phyloP scores from a whole-genome alignment of 164 flowering plant genomes.

The Platanus orientalis region DNA sequence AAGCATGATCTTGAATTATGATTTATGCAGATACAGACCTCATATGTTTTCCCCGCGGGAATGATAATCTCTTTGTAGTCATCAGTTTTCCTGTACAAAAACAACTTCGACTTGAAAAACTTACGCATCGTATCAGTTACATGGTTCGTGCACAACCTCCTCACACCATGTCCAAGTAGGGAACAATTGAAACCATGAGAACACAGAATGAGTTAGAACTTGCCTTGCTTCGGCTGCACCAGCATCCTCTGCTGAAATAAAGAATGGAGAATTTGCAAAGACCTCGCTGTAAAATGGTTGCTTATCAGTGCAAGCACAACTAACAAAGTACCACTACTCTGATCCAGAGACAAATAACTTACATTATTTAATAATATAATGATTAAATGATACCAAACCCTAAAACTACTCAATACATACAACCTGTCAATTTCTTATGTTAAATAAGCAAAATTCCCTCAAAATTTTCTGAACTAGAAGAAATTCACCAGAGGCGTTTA shows the following conservation, averaged over 20 bases:
- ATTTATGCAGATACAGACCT: constrained; percentile 68
- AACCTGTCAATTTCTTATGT: too few species aligned
- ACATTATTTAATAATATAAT: too few species aligned
- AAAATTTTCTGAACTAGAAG: too few species aligned
- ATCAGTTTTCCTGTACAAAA: constrained; percentile 49
- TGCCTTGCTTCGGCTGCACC: constrained; percentile 59
- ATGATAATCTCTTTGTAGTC: constrained; percentile 70
- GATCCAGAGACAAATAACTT: too few species aligned
- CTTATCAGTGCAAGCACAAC: neutral
- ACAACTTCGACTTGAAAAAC: neutral
- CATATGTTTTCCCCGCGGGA: constrained; percentile 76
- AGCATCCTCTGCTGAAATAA: constrained; percentile 82
- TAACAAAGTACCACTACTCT: neutral
- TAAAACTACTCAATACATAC: too few species aligned
- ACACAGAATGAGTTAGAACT: neutral
- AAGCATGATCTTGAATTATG: too few species aligned
- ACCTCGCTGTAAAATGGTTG: constrained; percentile 55
- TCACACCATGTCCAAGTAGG: neutral
- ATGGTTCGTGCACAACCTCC: neutral
- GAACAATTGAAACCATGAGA: neutral
- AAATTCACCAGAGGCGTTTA: too few species aligned
- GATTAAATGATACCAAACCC: too few species aligned
- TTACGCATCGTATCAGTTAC: neutral
- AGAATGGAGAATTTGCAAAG: constrained; percentile 87
- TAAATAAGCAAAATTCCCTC: too few species aligned